Evolutionary conservation across 2,329 filamentous ascomycete genomes (phyloP), one percentile per base, ranked within the genome.

Genomic region (Cryphonectria japonica): DNA sequence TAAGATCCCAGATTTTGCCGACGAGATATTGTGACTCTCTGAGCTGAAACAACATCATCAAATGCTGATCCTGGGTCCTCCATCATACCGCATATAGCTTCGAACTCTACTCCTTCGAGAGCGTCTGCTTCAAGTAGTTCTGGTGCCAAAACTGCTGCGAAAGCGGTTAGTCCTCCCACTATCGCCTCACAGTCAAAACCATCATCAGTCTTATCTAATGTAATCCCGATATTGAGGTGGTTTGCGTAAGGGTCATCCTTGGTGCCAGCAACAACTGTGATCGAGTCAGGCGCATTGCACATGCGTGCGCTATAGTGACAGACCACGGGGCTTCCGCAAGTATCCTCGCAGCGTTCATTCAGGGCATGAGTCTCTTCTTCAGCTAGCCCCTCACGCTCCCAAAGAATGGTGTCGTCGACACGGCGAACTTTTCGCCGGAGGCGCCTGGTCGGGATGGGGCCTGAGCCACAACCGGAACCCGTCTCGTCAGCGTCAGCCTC

Each of bases 31-130:
- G 46, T 52, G 5, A 52, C 19, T 52, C 46, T 52, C 22, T 52
- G 46, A 52, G 46, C 19, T 52, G 46, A 52, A n/a, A n/a, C 19
- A 52, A 52, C 7, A 52, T 52, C n/a, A 52, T 52, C 19, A n/a
- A 52, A 52, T 52, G 46, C 46, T n/a, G 46, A 52, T 2, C 19
- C 46, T 5, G 46, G 46, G 46, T 52, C 46, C 19, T n/a, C 46
- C 46, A 52, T 52, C 46, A 52, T 52, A 52, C 46, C 46, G 22
- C 46, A 52, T 52, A 52, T 52, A n/a, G 46, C 46, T 52, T 52
- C 46, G 7, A 52, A 52, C 22, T 52, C 46, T 19, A 52, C 46
- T n/a, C 46, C 46, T 52, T 52, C 46, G n/a, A 52, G 19, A n/a
- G 46, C 46, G 19, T 52, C 46, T n/a, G 46, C 46, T 52, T 52